Base-by-base conservation (phyloP, 2,329 filamentous ascomycete genomes). In the Aspergillus niger region DNA sequence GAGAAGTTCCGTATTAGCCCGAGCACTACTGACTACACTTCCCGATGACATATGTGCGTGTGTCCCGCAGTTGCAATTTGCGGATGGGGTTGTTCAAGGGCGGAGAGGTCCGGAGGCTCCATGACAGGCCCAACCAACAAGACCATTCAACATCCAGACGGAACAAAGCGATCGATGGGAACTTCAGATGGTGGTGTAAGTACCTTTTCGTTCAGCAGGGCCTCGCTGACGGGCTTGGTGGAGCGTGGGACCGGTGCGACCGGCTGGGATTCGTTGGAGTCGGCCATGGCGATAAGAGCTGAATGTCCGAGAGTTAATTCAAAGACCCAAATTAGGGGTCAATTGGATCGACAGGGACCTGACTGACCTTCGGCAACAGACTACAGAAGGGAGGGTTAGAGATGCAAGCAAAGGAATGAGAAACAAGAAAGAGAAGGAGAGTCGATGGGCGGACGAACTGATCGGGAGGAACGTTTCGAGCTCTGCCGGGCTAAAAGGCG, bases 191-290 rank as follows among this genome's bases (percentile, higher is more conserved):
- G n/a, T 17, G 41, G 22, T n/a, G 15, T 8, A 44, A 13, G 54
- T 88, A 97, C 95, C 92, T 99, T 99, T 83, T 99, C 95, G 81
- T 98, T 98, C 76, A 99, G 87, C 73, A 99, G 88, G 75, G 94
- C 91, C 85, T 99, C 95, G 85, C 94, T 98, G 81, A 97, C 90
- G 66, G 95, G 94, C 80, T 86, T 85, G 75, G 80, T 86, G 65
- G 86, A 82, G 71, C 91, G 87, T 78, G 89, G 85, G 76, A 90
- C 85, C 66, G 86, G 87, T 78, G 89, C 85, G 76, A 90, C 84
- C 69, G 86, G 81, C 75, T 76, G 79, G 75, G 83, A 81, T 81
- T 81, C 78, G 65, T 69, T 77, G 63, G 76, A 74, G 72, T 87
- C 84, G 76, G 85, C 82, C 85, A 88, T 87, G 75, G 74, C 75